phyloP scores from a whole-genome alignment of 2,329 filamentous ascomycete species.

The Alternaria metachromatica region DNA sequence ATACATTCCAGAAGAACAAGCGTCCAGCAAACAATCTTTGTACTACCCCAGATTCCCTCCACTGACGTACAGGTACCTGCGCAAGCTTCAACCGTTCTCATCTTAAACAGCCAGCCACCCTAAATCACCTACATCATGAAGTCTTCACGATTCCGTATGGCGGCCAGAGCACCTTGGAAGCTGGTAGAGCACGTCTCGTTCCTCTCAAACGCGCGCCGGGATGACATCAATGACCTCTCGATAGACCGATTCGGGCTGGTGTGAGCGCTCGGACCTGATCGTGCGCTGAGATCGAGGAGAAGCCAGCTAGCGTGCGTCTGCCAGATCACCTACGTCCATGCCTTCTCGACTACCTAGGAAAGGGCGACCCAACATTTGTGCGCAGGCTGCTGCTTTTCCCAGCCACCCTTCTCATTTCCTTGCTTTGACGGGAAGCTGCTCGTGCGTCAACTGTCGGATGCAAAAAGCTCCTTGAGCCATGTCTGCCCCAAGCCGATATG shows the following conservation, averaged over 20 bases:
- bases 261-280: background rate
- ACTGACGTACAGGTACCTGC: conserved; percentile 27
- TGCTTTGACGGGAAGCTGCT: background rate
- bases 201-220: background rate
- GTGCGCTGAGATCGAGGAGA: background rate
- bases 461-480: background rate
- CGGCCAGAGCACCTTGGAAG: conserved; percentile 1
- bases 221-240: conserved; percentile 20
- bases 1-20: conserved; percentile 4
- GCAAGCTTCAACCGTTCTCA: conserved; percentile 7
- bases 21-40: conserved; percentile 3
- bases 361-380: background rate
- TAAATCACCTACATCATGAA: conserved; percentile 23
- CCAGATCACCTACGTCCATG: background rate
- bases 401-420: background rate
- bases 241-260: conserved; percentile 3
- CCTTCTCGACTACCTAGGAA: too few species aligned
- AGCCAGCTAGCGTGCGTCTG: background rate
- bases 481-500: background rate
- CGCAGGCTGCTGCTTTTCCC: background rate
- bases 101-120: conserved; percentile 7
- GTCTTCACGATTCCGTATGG: background rate
- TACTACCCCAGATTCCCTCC: conserved; percentile 22
- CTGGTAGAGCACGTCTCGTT: conserved; percentile 9
- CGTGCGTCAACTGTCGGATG: background rate